Evolutionary conservation across 768 basidiomycete genomes (phyloP).

Genomic region (Suillus clintonianus): DNA sequence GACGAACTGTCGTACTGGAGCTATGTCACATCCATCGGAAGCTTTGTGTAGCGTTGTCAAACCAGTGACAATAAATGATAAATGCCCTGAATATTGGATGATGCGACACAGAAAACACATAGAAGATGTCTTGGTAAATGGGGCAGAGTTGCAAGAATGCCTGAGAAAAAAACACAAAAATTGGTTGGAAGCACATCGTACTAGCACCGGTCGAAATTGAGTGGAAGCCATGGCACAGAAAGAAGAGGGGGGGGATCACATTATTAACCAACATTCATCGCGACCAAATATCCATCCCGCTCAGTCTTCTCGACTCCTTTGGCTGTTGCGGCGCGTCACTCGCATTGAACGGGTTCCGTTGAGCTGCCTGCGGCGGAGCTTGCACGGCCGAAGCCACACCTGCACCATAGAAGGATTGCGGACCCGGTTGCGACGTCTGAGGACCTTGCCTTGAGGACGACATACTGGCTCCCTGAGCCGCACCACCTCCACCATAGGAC

Average conservation of each 20-base stretch:
- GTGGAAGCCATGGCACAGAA: conserved; percentile 6
- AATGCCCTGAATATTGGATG: conserved; percentile 2
- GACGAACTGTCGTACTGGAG: not conserved
- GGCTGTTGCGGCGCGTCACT: conserved; percentile 41
- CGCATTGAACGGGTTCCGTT: conserved; percentile 46
- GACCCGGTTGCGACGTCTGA: conserved; percentile 40
- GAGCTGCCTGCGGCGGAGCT: conserved; percentile 29
- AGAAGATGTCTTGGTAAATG: conserved; percentile 22
- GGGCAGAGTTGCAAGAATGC: conserved; percentile 14
- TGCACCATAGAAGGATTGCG: conserved; percentile 69
- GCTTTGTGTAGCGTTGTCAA: not conserved
- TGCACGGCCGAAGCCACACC: conserved; percentile 55
- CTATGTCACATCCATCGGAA: not conserved
- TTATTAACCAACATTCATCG: conserved; percentile 45
- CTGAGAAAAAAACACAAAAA: not conserved
- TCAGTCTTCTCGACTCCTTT: conserved; percentile 62
- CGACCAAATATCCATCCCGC: conserved; percentile 75
- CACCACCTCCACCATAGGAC: conserved; percentile 45
- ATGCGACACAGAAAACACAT: conserved; percentile 3
- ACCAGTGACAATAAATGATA: not conserved
- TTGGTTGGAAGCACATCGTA: conserved; percentile 1
- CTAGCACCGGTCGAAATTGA: not conserved
- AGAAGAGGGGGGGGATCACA: conserved; percentile 10
- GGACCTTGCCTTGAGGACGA: conserved; percentile 42
- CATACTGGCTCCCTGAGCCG: conserved; percentile 28